Percentiles rank a stretch among this genome's conserved stretches.
These are phyloP conservation scores for Fusarium cyanostomum DNA, from an alignment of 2,329 filamentous ascomycete genomes.

Conservation along the genomic window DNA sequence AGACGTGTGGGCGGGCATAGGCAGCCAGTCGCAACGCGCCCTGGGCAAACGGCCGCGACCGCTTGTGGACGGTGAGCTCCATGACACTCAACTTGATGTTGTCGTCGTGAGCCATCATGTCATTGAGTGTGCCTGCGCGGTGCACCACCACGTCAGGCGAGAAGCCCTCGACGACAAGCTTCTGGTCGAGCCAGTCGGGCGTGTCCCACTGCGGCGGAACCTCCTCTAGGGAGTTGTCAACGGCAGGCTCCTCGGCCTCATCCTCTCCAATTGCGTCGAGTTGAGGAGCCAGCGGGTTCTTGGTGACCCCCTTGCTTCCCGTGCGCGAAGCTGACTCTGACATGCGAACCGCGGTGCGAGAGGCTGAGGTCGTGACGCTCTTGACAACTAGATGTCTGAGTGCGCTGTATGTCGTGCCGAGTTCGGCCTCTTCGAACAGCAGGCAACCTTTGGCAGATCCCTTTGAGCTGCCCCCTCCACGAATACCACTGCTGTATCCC, in stretches of 20 bases:
- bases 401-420: conserved; percentile 13
- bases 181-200: conserved; percentile 3
- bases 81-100: conserved; percentile 48
- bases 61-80: conserved; percentile 48
- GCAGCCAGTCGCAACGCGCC: conserved; percentile 47
- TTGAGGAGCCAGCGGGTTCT: neutral
- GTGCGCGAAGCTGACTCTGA: conserved; percentile 15
- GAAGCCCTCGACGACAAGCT: conserved; percentile 33
- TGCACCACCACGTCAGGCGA: conserved; percentile 44
- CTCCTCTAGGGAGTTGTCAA: neutral
- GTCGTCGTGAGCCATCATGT: conserved; percentile 50
- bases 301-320: conserved; percentile 7
- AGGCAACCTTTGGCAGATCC: conserved; percentile 11
- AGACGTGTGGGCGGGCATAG: conserved; percentile 47
- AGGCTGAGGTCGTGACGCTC: conserved; percentile 22
- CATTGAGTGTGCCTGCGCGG: conserved; percentile 43
- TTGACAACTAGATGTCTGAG: conserved; percentile 14
- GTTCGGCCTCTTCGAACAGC: conserved; percentile 13
- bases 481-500: neutral
- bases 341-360: conserved; percentile 22
- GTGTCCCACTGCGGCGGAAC: conserved; percentile 5
- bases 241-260: conserved; percentile 4
- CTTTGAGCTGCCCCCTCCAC: neutral
- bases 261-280: conserved; percentile 20
- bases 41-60: conserved; percentile 41